phyloP scores from a whole-genome alignment of 768 basidiomycete genomes.

The Krasilnikovozyma curviuscula region DNA sequence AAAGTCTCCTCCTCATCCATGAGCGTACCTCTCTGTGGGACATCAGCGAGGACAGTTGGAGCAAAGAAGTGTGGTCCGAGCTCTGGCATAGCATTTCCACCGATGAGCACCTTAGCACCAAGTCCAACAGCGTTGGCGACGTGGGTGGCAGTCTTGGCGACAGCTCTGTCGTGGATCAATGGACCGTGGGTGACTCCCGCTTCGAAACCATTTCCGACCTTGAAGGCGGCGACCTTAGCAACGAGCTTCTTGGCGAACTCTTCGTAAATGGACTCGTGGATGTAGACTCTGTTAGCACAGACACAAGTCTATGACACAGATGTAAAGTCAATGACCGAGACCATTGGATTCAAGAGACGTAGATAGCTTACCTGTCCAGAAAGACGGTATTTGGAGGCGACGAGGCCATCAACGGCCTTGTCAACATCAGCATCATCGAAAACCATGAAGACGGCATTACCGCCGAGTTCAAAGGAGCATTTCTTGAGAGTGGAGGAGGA shows the following conservation, averaged over 20 bases:
- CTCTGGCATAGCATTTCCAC: conserved; percentile 38
- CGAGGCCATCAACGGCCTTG: conserved; percentile 59
- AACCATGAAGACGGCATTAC: conserved; percentile 78
- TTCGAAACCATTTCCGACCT: conserved; percentile 73
- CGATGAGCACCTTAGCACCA: conserved; percentile 74
- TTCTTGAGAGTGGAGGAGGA: conserved; percentile 65
- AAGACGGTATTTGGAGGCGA: conserved; percentile 58
- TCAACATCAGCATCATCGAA: conserved; percentile 92
- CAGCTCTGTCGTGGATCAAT: conserved; percentile 66
- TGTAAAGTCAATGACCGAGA: conserved; percentile 7
- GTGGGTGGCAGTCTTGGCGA: conserved; percentile 69
- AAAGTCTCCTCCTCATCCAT: conserved; percentile 80
- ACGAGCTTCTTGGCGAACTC: conserved; percentile 76
- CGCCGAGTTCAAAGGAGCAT: conserved; percentile 74
- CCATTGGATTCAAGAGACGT: conserved; percentile 20
- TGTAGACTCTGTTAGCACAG: conserved; percentile 78
- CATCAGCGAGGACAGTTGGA: conserved; percentile 78
- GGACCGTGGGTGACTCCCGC: conserved; percentile 69
- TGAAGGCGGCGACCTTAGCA: conserved; percentile 55
- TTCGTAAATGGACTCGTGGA: conserved; percentile 77
- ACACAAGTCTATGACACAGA: conserved; percentile 31
- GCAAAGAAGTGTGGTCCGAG: conserved; percentile 44
- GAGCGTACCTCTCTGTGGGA: conserved; percentile 41
- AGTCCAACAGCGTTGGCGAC: conserved; percentile 67
- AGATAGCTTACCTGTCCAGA: conserved; percentile 68